These are phyloP conservation scores for Scedosporium boydii DNA, from an alignment of 2,329 filamentous ascomycete genomes.

Conservation along the genomic window DNA sequence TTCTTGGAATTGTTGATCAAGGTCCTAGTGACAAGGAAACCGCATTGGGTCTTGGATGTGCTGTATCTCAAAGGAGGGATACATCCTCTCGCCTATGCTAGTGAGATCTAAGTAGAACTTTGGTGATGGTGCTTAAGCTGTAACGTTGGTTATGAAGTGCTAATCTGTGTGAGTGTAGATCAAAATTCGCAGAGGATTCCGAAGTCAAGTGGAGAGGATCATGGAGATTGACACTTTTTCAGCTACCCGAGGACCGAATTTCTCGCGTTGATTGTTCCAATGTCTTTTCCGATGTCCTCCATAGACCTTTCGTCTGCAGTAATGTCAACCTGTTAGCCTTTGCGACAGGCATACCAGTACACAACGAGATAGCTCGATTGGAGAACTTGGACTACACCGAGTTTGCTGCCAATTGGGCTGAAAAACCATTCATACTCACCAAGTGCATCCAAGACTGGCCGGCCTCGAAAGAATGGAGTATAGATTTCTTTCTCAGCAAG, in stretches of 20 bases:
- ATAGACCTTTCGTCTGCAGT: constrained; percentile 84
- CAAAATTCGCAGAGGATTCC: not conserved
- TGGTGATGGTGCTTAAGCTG: no score
- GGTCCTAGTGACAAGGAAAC: no score
- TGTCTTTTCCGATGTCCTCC: constrained; percentile 83
- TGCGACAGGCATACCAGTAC: constrained; percentile 57
- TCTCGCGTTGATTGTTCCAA: constrained; percentile 60
- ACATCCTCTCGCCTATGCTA: not conserved
- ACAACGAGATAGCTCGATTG: constrained; percentile 66
- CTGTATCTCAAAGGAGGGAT: not conserved
- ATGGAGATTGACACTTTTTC: constrained; percentile 73
- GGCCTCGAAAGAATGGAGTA: constrained; percentile 63
- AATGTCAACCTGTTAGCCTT: constrained; percentile 61
- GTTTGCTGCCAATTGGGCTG: constrained; percentile 67
- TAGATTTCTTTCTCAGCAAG: constrained; percentile 52
- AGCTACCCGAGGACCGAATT: constrained; percentile 38
- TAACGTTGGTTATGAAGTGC: not conserved
- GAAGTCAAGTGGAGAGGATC: constrained; percentile 4
- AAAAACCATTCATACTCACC: constrained; percentile 79
- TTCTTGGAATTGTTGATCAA: no score
- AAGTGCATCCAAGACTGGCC: constrained; percentile 75
- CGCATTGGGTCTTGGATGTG: no score
- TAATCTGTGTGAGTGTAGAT: not conserved
- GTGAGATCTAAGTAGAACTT: not conserved
- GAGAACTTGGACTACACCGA: constrained; percentile 59